Conservation (phyloP, 768 basidiomycete genomes). For the Hericium coralloides region DNA sequence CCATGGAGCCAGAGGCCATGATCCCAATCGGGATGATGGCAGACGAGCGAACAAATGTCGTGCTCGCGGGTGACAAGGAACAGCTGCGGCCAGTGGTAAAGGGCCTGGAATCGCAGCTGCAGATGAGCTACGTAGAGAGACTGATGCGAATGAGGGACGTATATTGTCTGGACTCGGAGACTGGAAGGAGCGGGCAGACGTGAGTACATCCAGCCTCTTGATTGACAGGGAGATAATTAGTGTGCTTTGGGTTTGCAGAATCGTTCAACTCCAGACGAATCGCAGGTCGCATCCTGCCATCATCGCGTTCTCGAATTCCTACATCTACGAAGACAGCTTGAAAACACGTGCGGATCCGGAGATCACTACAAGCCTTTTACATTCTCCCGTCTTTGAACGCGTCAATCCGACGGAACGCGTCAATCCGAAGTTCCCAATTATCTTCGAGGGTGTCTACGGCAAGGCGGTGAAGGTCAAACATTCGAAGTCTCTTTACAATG, state of each 20-base stretch:
- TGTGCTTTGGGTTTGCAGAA: conserved; percentile 15
- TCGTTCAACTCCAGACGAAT: conserved; percentile 10
- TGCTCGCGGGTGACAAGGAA: conserved; percentile 29
- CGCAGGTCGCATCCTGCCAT: conserved; percentile 28
- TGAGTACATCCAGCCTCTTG: conserved; percentile 4
- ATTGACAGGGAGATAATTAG: no score
- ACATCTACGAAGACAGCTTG: conserved; percentile 29
- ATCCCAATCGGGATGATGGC: conserved; percentile 28
- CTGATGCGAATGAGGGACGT: conserved; percentile 22
- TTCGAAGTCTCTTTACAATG: conserved; percentile 34
- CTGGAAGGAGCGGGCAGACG: conserved; percentile 20
- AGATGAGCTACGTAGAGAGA: conserved; percentile 26
- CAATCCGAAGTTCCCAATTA: conserved; percentile 21
- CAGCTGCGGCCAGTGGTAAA: conserved; percentile 31
- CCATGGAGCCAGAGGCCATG: conserved; percentile 50
- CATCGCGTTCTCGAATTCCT: conserved; percentile 45
- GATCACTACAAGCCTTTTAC: conserved; percentile 8
- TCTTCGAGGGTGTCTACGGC: conserved; percentile 27
- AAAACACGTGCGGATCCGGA: conserved; percentile 18
- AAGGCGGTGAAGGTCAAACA: conserved; percentile 24
- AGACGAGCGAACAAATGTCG: conserved; percentile 24
- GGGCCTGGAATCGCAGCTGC: conserved; percentile 21
- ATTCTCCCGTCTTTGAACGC: no score
- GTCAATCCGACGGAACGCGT: no score
- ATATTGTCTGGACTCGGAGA: conserved; percentile 16